Evolutionary conservation across 495 filamentous ascomycete species (phyloP), one percentile per base, ranked within the genome.

Genomic region (Aspergillus conjunctus): DNA sequence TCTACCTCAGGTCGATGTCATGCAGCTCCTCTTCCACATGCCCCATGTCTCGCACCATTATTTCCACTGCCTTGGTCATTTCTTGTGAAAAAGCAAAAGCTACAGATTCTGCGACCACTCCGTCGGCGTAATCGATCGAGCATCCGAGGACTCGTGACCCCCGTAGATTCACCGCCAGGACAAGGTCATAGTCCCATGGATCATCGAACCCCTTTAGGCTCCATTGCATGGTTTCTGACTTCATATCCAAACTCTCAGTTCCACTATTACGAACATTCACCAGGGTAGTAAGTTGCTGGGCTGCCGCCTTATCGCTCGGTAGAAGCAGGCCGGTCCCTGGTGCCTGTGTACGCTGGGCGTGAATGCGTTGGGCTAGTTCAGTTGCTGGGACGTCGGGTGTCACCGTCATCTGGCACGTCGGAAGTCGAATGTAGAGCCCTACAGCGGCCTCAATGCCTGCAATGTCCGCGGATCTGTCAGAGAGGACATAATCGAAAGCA

Each of bases 181-280:
- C 55, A 20, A 57, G 44, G 37, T 57, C 44, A 50, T 57, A 57
- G 31, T 57, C 55, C 55, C 55, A 57, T 9, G 55, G 55, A 50
- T 57, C 55, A 22, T 50, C 18, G 31, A 57, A 57, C 1, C 26
- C 26, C 8, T 48, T 32, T 1, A 57, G 30, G 26, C 21, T 48
- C 55, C 55, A 50, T 44, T 17, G 12, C 22, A 37, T 32, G 3
- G 31, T 21, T 12, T 46, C 30, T 18, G 44, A 48, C 7, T 17
- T 15, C 26, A 57, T 10, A 7, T 57, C 55, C 11, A 57, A 32
- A 39, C 55, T 57, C 7, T 57, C 55, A 30, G 55, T 33, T 17
- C 55, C 55, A 46, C 55, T 57, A 34, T 57, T 57, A 20, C 55
- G 55, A 34, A 57, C 44, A 17, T 57, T 57, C 43, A 57, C 55